phyloP scores from a whole-genome alignment of 192 early-diverging fungal species.

The Radiomyces spectabilis region DNA sequence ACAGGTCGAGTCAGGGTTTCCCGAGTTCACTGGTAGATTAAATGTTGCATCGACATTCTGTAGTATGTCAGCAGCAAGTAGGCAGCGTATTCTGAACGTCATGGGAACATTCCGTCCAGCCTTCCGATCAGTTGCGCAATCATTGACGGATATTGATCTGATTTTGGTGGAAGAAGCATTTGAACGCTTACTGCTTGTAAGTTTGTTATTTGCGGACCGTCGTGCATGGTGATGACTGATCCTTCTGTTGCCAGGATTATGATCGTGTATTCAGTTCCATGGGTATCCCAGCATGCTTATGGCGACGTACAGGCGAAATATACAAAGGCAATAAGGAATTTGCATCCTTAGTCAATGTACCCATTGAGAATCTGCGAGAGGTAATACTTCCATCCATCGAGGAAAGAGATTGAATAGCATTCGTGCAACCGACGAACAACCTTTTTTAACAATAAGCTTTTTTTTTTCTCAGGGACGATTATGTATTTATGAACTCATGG shows the following conservation, averaged over 20 bases:
- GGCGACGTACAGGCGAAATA: conserved; percentile 95
- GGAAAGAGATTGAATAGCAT: not conserved
- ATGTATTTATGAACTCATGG: conserved; percentile 74
- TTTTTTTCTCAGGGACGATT: conserved; percentile 14
- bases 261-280: conserved; percentile 92
- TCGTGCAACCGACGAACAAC: not conserved
- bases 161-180: conserved; percentile 94
- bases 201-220: not conserved
- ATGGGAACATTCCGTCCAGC: conserved; percentile 85
- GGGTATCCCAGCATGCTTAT: conserved; percentile 92
- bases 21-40: too few relatives aligned
- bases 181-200: conserved; percentile 80
- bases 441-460: not conserved
- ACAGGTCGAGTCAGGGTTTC: not conserved
- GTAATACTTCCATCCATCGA: too few relatives aligned
- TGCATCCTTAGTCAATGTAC: conserved; percentile 77
- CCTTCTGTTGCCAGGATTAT: conserved; percentile 59
- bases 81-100: conserved; percentile 78
- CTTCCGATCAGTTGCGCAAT: conserved; percentile 82
- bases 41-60: too few relatives aligned
- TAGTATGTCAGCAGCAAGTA: conserved; percentile 60
- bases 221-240: not conserved
- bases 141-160: conserved; percentile 88
- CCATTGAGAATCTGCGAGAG: conserved; percentile 76
- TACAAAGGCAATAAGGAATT: conserved; percentile 96